Evolutionary conservation across 1,284 basidiomycete species (phyloP), one percentile per base, ranked within the genome.

Genomic region (Moesziomyces antarcticus): DNA sequence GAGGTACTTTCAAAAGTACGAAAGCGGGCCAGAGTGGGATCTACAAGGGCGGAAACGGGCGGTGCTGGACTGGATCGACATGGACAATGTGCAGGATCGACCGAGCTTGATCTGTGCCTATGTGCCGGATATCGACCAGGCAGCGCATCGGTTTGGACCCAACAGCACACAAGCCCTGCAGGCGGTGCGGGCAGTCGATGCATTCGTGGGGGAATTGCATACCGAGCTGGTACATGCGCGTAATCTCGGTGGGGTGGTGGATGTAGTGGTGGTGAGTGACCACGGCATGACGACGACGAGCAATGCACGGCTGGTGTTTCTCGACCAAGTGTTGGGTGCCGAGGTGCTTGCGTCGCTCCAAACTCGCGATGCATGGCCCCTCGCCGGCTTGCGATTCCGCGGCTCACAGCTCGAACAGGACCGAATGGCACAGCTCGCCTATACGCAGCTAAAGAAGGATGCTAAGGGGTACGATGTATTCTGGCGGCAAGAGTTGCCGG

Each of bases 241-340:
- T 3, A 92, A 94, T 78, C 86, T 95, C 33, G 89, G 89, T 1
- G 88, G 91, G 40, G 91, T 96, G 27, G 91, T 95, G 30, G 92
- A 97, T 82, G 87, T 97, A 27, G 88, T 96, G 25, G 93, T 95
- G 77, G 92, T 97, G 52, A 92, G 91, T 62, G 94, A 97, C 84
- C 94, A 97, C 81, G 94, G 94, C 4, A 96, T 97, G 94, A 91
- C 90, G 0, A 90, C 91, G 74, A 95, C 93, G 9, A 90, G 89
- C 67, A 88, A 92, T 72, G 89, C 90, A 0, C 88, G 91, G 50
- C 86, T 90, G 54, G 86, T 96, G 40, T 93, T 91, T 83, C 86
- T 97, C 52, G 93, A 97, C 82, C 90, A 92, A 63, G 88, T 94
- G 59, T 86, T 95, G n/a, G 92, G 91, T 0, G 73, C 85, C 27